A percentile compares a stretch with the other conserved stretches of the same genome.
phyloP scores from a whole-genome alignment of 2,329 filamentous ascomycete species.

The Penicillium sp. region DNA sequence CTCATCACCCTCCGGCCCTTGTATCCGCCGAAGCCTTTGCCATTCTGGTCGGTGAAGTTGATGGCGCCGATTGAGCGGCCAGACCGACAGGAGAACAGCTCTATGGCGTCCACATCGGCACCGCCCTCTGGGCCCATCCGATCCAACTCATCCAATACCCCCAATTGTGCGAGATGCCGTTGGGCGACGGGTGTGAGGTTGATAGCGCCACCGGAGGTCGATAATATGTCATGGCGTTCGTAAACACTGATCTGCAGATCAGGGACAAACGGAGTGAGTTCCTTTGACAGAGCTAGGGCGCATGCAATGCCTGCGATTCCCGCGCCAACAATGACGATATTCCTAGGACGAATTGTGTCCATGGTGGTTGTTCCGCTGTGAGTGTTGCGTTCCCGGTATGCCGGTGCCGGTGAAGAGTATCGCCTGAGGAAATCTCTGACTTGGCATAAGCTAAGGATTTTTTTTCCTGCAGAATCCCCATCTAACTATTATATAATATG shows the following conservation, averaged over 20 bases:
- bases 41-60: constrained; percentile 40
- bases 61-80: constrained; percentile 41
- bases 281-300: constrained; percentile 35
- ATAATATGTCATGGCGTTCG: constrained; percentile 44
- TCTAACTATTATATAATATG: background rate
- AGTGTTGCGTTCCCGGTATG: too few relatives aligned
- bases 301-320: constrained; percentile 39
- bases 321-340: constrained; percentile 37
- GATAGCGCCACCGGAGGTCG: constrained; percentile 48
- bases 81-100: constrained; percentile 45
- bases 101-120: constrained; percentile 43
- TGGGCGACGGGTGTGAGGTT: constrained; percentile 49
- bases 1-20: constrained; percentile 47
- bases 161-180: constrained; percentile 45
- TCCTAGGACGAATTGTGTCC: constrained; percentile 18
- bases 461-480: background rate
- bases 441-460: constrained; percentile 3
- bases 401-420: background rate
- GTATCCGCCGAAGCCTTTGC: constrained; percentile 43
- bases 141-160: constrained; percentile 41
- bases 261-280: constrained; percentile 36
- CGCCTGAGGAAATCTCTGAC: background rate
- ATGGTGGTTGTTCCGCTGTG: constrained; percentile 1
- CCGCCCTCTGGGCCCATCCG: constrained; percentile 42
- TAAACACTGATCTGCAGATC: constrained; percentile 41